Evolutionary conservation across 495 filamentous ascomycete genomes (phyloP), one percentile per base, ranked within the genome.

Genomic region (Mytilinidion resinicola): DNA sequence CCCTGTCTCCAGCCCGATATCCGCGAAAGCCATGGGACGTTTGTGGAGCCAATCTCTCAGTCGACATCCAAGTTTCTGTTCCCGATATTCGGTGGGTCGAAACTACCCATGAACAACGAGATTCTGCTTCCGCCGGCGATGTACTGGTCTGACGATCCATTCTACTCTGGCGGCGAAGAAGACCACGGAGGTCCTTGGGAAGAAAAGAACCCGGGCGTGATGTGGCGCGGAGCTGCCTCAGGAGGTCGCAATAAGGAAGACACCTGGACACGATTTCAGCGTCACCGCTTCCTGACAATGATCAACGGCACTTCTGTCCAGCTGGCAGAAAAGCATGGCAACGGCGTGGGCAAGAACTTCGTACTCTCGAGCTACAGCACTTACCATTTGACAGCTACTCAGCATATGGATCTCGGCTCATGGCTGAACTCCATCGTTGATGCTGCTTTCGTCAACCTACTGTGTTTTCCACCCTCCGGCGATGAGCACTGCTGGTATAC

Each of bases 71-170:
- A 78, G 56, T 72, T 75, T 20, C 72, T 90, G 33, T 73, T 89
- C 34, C 89, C 88, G 0, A 69, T 91, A 21, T 91, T 93, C 64
- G 82, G 88, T 52, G 87, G 88, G 53, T 89, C 81, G 65, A 92
- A 92, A 68, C 75, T 90, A 44, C 79, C 82, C 47, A 82, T 86
- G 58, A 92, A 91, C 73, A 91, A 89, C 69, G 87, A 91, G 59
- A 88, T 91, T 59, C 77, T 91, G 21, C 85, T 92, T 53, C 88
- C 88, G 1, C 85, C 86, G 1, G 84, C 88, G 53, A 89, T 90
- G 85, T 91, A 91, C 72, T 86, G 84, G 75, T 77, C 80, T 51
- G 75, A 87, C 14, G 84, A 90, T 48, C 72, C 78, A 53, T 81
- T 85, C n/a, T 91, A 89, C 72, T 79, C 77, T 3, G 84, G 84